Base-by-base conservation (phyloP, 2,329 filamentous ascomycete genomes). In the Didymosphaeria variabile region DNA sequence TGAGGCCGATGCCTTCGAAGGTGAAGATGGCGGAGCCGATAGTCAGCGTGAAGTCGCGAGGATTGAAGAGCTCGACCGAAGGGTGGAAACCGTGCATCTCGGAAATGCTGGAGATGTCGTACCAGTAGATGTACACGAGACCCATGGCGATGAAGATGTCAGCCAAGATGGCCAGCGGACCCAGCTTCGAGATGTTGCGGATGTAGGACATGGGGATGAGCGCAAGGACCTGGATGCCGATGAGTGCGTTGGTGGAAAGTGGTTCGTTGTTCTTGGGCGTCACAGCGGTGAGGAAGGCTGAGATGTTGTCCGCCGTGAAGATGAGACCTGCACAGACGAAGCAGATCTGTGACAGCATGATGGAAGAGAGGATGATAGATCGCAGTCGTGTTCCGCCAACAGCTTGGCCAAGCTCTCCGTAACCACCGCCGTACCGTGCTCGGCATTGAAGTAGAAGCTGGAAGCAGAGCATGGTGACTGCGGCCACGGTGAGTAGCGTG, bases 241-340 rank as follows among this genome's bases (percentile, higher is more conserved):
- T 92, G 47, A 93, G 82, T 9, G 81, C 78, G 6, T 82, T 84
- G 1, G 88, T 83, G 3, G 84, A 83, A 1, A 91, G 73, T 0
- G 84, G 84, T 26, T 81, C 72, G 2, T 65, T 77, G 3, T 78
- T 72, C 36, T 82, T 81, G 4, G 80, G 74, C 1, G 83, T 81
- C 36, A 92, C 85, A 1, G 90, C 90, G 32, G 86, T 79, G 26
- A 90, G 78, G 77, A 93, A 92, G 0, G 89, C 87, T 42, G 83
- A 83, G 21, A 92, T 77, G 70, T 93, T 93, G 73, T 93, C 90
- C 0, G 91, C 91, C 0, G 89, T 90, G 70, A 93, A 93, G 57
- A 93, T 91, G 54, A 92, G 85, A 34, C 91, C 91, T 0, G 91
- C 88, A 68, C 90, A 93, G 45, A 93, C 91, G 65, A 93, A 93